These are phyloP conservation scores for Litsea cubeba DNA, from an alignment of 164 flowering plant species.

Conservation along the genomic window DNA sequence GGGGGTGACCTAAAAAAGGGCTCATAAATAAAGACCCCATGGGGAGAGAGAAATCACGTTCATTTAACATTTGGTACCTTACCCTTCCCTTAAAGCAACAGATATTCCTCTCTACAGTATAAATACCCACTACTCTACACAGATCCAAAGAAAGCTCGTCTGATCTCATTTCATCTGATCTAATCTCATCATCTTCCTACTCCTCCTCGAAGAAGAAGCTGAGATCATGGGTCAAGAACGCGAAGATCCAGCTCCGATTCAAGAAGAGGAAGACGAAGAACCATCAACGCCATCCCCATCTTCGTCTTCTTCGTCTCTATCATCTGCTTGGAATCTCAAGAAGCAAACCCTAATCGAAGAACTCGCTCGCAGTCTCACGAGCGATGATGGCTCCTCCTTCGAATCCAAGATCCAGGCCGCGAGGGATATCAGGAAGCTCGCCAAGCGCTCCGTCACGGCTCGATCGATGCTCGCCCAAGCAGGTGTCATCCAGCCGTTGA, in stretches of 20 bases:
- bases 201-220: too few relatives aligned
- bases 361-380: slow-evolving; percentile 26
- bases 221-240: not conserved
- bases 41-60: too few relatives aligned
- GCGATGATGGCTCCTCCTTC: slow-evolving; percentile 35
- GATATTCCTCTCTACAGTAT: too few relatives aligned
- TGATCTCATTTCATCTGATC: too few relatives aligned
- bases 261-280: not conserved
- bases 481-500: slow-evolving; percentile 60
- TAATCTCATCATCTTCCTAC: too few relatives aligned
- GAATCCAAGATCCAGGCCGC: slow-evolving; percentile 57
- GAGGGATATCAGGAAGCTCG: slow-evolving; percentile 50
- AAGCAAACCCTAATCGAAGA: slow-evolving; percentile 27
- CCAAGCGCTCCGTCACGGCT: slow-evolving; percentile 40
- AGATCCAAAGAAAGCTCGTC: too few relatives aligned
- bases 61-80: too few relatives aligned
- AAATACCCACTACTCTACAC: too few relatives aligned
- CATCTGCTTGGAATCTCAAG: slow-evolving; percentile 17
- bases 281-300: not conserved
- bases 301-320: not conserved
- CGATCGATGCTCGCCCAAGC: slow-evolving; percentile 51
- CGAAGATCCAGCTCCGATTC: not conserved
- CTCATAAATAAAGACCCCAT: too few relatives aligned
- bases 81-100: too few relatives aligned
- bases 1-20: too few relatives aligned